phyloP scores from a whole-genome alignment of 805 yeast genomes.

The Saturnispora gosingensis region DNA sequence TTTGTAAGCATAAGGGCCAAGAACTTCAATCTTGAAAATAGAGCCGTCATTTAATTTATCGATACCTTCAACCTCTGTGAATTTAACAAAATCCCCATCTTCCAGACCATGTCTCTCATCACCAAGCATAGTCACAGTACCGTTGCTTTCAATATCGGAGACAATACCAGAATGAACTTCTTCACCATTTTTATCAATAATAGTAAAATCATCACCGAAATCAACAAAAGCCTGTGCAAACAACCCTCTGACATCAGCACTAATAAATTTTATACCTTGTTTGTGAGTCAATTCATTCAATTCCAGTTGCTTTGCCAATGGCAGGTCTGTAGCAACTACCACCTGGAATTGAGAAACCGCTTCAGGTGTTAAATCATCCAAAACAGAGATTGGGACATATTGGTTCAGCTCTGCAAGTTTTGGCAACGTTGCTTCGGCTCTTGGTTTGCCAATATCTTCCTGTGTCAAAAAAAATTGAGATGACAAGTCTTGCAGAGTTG shows the following conservation, averaged over 20 bases:
- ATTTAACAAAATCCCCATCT: conserved; percentile 85
- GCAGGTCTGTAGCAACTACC: conserved; percentile 69
- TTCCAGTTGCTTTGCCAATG: conserved; percentile 64
- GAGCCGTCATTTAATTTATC: conserved; percentile 64
- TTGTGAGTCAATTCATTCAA: conserved; percentile 70
- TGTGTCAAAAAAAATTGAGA: conserved; percentile 78
- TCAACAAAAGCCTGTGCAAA: conserved; percentile 88
- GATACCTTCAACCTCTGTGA: conserved; percentile 78
- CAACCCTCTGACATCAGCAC: conserved; percentile 77
- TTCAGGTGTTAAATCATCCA: conserved; percentile 45
- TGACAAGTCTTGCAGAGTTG: conserved; percentile 63
- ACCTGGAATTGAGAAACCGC: conserved; percentile 59
- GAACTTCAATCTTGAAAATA: conserved; percentile 67
- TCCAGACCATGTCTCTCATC: conserved; percentile 89
- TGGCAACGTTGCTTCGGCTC: conserved; percentile 63
- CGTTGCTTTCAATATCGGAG: conserved; percentile 78
- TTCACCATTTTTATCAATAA: conserved; percentile 85
- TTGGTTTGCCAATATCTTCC: conserved; percentile 63
- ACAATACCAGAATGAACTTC: conserved; percentile 84
- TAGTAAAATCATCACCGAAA: conserved; percentile 72
- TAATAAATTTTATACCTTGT: conserved; percentile 66
- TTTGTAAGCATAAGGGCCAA: conserved; percentile 92
- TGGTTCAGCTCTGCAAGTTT: conserved; percentile 75
- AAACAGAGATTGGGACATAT: conserved; percentile 77
- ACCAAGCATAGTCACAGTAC: conserved; percentile 88